Percentiles rank a stretch among this genome's conserved stretches.
Evolutionary conservation across 305 asterid genomes (phyloP).

Genomic region (Fraxinus dipetala): DNA sequence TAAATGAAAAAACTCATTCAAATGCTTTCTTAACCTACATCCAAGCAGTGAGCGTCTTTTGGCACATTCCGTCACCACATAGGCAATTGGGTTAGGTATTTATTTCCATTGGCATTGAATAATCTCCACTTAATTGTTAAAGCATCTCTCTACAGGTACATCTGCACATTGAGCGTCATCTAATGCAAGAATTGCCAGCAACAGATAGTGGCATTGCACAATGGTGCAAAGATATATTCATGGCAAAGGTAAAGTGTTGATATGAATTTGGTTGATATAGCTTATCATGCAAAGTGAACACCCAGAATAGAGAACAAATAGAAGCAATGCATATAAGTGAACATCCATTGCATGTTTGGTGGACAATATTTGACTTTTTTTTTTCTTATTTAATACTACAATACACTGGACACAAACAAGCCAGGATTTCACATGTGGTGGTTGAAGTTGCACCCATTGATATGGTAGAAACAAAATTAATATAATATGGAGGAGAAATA

Average conservation of each 20-base stretch:
- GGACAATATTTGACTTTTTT: background rate
- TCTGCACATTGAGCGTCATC: slow-evolving; percentile 62
- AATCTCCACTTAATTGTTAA: slow-evolving; percentile 1
- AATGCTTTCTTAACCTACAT: background rate
- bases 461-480: background rate
- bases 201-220: slow-evolving; percentile 62
- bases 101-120: background rate
- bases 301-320: background rate
- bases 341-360: background rate
- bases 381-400: background rate
- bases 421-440: background rate
- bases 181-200: slow-evolving; percentile 69
- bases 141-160: slow-evolving; percentile 53
- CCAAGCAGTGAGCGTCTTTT: background rate
- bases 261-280: background rate
- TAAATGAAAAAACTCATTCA: background rate
- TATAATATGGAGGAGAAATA: background rate
- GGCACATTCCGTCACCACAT: background rate
- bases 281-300: background rate
- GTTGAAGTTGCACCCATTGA: background rate
- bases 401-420: background rate
- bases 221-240: slow-evolving; percentile 84
- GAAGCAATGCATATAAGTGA: background rate
- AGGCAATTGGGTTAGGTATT: background rate
- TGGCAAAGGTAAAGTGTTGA: slow-evolving; percentile 53